A percentile compares a stretch with the other conserved stretches of the same genome.
phyloP scores from a whole-genome alignment of 495 filamentous ascomycete genomes.

The Neurospora sp. region DNA sequence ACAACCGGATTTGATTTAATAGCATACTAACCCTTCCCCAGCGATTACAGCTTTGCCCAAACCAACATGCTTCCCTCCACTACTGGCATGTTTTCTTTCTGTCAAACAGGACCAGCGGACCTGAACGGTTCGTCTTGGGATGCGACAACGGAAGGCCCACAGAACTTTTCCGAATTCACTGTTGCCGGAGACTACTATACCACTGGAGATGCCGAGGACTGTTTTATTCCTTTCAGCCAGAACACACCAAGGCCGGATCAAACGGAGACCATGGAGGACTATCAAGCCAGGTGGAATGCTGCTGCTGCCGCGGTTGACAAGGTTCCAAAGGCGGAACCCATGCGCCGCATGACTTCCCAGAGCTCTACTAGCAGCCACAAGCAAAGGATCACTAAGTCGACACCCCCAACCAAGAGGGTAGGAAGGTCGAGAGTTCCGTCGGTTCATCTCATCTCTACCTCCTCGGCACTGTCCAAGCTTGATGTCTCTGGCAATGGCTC shows the following conservation, averaged over 20 bases:
- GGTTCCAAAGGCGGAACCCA: slow-evolving; percentile 33
- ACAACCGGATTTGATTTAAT: slow-evolving; percentile 25
- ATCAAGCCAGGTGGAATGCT: slow-evolving; percentile 34
- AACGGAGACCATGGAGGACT: slow-evolving; percentile 34
- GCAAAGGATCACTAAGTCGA: slow-evolving; percentile 35
- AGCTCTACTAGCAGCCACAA: slow-evolving; percentile 39
- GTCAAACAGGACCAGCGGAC: slow-evolving; percentile 44
- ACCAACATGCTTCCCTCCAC: slow-evolving; percentile 36
- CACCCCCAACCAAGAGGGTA: slow-evolving; percentile 26
- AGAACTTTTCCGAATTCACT: slow-evolving; percentile 38
- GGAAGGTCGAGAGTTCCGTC: slow-evolving; percentile 32
- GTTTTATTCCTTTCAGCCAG: slow-evolving; percentile 37
- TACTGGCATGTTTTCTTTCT: slow-evolving; percentile 42
- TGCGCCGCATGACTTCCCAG: slow-evolving; percentile 37
- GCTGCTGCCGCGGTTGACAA: slow-evolving; percentile 21
- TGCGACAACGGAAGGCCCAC: slow-evolving; percentile 40
- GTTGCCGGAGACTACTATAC: slow-evolving; percentile 22
- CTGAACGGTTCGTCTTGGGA: slow-evolving; percentile 41
- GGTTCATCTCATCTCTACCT: slow-evolving; percentile 28
- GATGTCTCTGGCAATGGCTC: slow-evolving; percentile 39
- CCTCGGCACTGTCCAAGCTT: slow-evolving; percentile 37
- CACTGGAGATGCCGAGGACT: slow-evolving; percentile 38
- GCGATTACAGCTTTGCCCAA: slow-evolving; percentile 41
- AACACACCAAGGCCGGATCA: slow-evolving; percentile 40
- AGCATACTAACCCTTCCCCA: slow-evolving; percentile 42